Evolutionary conservation across 345 rosid species (phyloP), one percentile per base, ranked within the genome.

Genomic region (Viola odorata): DNA sequence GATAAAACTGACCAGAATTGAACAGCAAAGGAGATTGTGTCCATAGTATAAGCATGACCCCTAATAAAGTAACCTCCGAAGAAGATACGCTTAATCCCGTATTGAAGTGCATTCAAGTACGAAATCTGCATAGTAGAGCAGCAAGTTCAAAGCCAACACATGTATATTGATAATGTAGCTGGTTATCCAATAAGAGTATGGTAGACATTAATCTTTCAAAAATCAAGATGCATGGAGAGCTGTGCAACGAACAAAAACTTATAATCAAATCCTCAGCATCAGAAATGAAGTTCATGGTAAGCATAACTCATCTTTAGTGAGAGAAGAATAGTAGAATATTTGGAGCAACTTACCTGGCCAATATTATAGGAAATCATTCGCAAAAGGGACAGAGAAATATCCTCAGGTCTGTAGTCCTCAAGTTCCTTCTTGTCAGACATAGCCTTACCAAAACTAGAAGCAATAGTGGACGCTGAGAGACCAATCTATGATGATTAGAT

Each of bases 21-120:
- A 72, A 94, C 91, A 61, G 99, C 97, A 81, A 94, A 90, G 45
- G 99, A 94, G n/a, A 94, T 94, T 60, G 99, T 82, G 76, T 94
- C 99, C 99, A 94, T 94, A 64, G 99, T 94, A 80, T 94, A 94
- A 50, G 99, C 99, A 82, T 94, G 99, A 32, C 99, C 99, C 63
- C 99, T 81, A 14, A 94, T 94, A 67, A 94, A 94, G 68, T 88
- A 94, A 58, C 99, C 99, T 71, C 99, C 99, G 47, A 94, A 94
- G 73, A 94, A 94, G 57, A 94, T 94, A 7, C 97, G 69, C 77
- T 94, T 90, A 41, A 94, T 83, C 58, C 99, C 97, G 81, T 90
- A 94, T 37, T 91, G 85, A 69, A 94, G 95, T 45, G 99, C 99
- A 66, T 86, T 94, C 77, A 94, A 76, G 58, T 94, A 91, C 3